Evolutionary conservation across 257 asterid genomes (phyloP), one percentile per base, ranked within the genome.

Genomic region (Lithospermum erythrorhizon): DNA sequence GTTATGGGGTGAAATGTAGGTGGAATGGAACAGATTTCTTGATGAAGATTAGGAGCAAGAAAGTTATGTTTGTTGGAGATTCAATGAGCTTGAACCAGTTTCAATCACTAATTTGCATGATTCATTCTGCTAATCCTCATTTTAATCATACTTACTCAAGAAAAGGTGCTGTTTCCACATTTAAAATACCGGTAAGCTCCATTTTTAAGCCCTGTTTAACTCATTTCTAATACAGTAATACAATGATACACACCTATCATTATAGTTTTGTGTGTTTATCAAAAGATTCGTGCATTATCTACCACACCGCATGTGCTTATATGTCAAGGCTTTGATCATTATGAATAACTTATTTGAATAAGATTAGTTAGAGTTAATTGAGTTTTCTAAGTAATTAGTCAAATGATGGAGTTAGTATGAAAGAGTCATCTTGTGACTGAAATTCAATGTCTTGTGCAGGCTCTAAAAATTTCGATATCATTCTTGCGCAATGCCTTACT

Each of bases 61-160:
- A 6, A 6, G n/a, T 76, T 22, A 56, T 76, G 76, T 76, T 76
- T 30, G 73, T 73, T 0, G 82, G 82, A 48, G 82, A 76, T 29
- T 76, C 82, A 17, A 51, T 76, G 30, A 60, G 79, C 17, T 57
- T 69, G 2, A 71, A 76, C 45, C 79, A 76, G 21, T 76, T 76
- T 76, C 78, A 76, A n/a, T 76, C 79, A 18, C 79, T 70, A 19
- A 70, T 74, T 2, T 76, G 82, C 73, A 61, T 76, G 78, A 67
- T 76, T 25, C 73, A 73, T 53, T 41, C 61, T 1, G 65, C 79
- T 14, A 18, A 55, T 1, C 74, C 76, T 16, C 22, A 53, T 27
- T 49, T 72, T 18, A 52, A 53, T 5, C 67, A 52, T 61, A 63
- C 37, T 3, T 27, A 55, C 3, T 15, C 18, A 17, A 73, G 64